A percentile compares a stretch with the other conserved stretches of the same genome.
Conservation (phyloP, 805 yeast genomes). For the Debaryomyces castellii region DNA sequence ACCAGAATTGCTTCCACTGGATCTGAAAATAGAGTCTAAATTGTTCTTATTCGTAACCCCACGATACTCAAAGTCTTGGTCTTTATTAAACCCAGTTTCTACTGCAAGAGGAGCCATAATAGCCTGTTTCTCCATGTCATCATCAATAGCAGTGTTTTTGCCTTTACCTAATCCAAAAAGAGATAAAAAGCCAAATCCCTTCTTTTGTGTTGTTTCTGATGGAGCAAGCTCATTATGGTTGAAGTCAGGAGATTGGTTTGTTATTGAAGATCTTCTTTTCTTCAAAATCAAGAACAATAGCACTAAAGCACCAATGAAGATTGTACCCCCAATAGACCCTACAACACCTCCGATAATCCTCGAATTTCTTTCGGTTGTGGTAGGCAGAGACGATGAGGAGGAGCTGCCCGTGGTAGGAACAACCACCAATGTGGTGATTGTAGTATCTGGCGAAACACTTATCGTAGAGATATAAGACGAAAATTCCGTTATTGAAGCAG, state of each 20-base stretch:
- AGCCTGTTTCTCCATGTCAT: conserved; percentile 28
- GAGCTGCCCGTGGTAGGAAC: conserved; percentile 31
- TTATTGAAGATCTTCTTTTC: conserved; percentile 26
- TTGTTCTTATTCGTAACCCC: conserved; percentile 45
- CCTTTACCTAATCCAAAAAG: conserved; percentile 26
- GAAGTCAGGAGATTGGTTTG: conserved; percentile 46
- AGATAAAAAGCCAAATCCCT: conserved; percentile 25
- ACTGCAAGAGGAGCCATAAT: conserved; percentile 8
- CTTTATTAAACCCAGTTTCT: conserved; percentile 10
- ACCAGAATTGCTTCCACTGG: conserved; percentile 15
- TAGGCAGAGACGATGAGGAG: conserved; percentile 9
- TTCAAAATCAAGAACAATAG: conserved; percentile 35
- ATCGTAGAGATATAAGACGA: conserved; percentile 8
- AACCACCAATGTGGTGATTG: conserved; percentile 40
- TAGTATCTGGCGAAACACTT: conserved; percentile 10
- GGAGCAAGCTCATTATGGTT: conserved; percentile 28
- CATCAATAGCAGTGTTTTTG: conserved; percentile 2
- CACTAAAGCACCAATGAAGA: conserved; percentile 38
- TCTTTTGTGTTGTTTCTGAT: conserved; percentile 5
- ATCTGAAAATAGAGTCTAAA: conserved; percentile 37
- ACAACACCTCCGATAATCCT: conserved; percentile 45
- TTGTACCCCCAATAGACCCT: conserved; percentile 47
- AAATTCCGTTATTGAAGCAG: neutral
- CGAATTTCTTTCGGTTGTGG: conserved; percentile 23
- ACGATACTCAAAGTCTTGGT: conserved; percentile 39